Conservation (phyloP, 1,284 basidiomycete species). For the Leccinum griseonigrum region DNA sequence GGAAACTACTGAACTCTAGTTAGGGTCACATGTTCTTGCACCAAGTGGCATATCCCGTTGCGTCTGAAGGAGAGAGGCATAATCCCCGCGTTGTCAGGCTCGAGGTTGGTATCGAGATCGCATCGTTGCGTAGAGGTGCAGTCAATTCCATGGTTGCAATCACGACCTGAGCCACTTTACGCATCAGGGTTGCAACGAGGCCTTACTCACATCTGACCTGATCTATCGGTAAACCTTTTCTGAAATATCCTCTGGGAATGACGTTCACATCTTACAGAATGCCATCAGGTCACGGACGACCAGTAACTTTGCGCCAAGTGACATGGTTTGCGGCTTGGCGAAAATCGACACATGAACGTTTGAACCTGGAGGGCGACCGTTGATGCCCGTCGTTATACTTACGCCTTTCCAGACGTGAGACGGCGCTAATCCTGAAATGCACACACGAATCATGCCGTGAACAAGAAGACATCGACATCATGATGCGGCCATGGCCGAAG, state of each 20-base stretch:
- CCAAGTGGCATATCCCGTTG: constrained; percentile 47
- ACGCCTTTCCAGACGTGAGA: constrained; percentile 2
- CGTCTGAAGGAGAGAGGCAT: constrained; percentile 40
- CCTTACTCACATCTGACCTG: constrained; percentile 1
- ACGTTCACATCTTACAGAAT: background rate
- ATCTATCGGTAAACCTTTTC: constrained; percentile 1
- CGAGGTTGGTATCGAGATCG: constrained; percentile 36
- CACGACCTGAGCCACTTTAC: constrained; percentile 2
- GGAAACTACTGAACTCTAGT: background rate
- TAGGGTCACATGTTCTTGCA: background rate
- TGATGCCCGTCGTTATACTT: constrained; percentile 41
- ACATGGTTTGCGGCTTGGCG: constrained; percentile 39
- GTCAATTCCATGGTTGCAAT: constrained; percentile 1
- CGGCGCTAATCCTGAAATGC: constrained; percentile 14
- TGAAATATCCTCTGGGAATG: background rate
- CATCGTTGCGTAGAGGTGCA: background rate
- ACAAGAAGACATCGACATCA: constrained; percentile 34
- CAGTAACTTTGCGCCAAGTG: constrained; percentile 24
- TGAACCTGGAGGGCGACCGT: constrained; percentile 40
- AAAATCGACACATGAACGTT: constrained; percentile 39
- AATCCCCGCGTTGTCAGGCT: constrained; percentile 44
- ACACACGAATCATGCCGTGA: constrained; percentile 30
- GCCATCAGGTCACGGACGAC: background rate
- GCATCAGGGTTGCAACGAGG: constrained; percentile 1
- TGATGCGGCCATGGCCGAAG: constrained; percentile 21